These are phyloP conservation scores for Fomitopsis pinicola DNA, from an alignment of 1,284 basidiomycete species.

Conservation along the genomic window DNA sequence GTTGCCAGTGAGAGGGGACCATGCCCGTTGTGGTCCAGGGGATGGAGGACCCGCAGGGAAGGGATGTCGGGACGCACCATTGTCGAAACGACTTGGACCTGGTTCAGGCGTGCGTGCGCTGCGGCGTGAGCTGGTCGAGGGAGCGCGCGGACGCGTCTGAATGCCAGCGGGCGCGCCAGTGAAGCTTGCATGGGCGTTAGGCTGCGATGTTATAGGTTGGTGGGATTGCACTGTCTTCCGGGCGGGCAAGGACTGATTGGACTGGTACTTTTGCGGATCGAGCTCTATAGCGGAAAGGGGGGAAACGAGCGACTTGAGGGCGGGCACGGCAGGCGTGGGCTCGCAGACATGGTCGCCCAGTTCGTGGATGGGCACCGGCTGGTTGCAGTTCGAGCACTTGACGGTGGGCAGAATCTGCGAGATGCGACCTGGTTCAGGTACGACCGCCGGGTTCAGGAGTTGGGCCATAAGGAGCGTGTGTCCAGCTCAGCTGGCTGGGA, in stretches of 20 bases:
- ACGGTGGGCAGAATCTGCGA: constrained; percentile 79
- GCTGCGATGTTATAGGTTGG: constrained; percentile 12
- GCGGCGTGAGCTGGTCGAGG: constrained; percentile 17
- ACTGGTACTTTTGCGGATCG: constrained; percentile 24
- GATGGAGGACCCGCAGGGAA: constrained; percentile 14
- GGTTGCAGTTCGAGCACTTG: constrained; percentile 76
- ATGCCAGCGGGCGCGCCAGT: not conserved
- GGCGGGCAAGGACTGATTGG: constrained; percentile 22
- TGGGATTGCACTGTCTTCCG: constrained; percentile 18
- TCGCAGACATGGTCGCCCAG: constrained; percentile 76
- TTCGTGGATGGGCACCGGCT: constrained; percentile 61
- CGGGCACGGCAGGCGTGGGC: constrained; percentile 34
- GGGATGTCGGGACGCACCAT: constrained; percentile 10
- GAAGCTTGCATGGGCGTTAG: constrained; percentile 8
- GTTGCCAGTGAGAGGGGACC: constrained; percentile 8
- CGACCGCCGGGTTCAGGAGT: constrained; percentile 29
- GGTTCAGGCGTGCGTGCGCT: constrained; percentile 13
- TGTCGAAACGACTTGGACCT: constrained; percentile 10
- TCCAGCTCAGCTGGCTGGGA: constrained; percentile 1
- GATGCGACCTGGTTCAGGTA: constrained; percentile 37
- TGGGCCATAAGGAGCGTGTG: constrained; percentile 36
- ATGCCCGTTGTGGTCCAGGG: constrained; percentile 9
- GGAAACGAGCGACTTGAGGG: constrained; percentile 26
- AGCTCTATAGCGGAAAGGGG: constrained; percentile 32
- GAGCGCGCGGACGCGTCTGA: constrained; percentile 13